These are phyloP conservation scores for Clavaria fumosa DNA, from an alignment of 768 basidiomycete species.

Conservation along the genomic window DNA sequence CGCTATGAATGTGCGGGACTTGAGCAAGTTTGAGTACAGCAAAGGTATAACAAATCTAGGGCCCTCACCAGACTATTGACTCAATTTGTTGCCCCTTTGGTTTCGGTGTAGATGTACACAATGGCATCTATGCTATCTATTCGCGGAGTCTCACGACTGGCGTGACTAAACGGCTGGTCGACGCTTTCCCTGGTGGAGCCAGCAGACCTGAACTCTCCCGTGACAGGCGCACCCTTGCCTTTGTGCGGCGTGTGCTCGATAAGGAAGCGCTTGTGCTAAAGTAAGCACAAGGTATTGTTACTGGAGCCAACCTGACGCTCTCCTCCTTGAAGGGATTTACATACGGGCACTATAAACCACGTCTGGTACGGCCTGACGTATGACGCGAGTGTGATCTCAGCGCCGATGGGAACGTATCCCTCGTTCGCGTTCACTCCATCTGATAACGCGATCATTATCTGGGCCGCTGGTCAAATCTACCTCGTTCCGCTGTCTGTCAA, in stretches of 20 bases:
- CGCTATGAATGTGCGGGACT: slow-evolving; percentile 47
- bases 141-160: slow-evolving; percentile 46
- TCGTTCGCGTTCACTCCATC: slow-evolving; percentile 54
- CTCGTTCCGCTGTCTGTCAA: slow-evolving; percentile 42
- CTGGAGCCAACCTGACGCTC: background rate
- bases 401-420: slow-evolving; percentile 71
- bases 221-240: slow-evolving; percentile 55
- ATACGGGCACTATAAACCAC: slow-evolving; percentile 47
- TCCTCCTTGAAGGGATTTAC: slow-evolving; percentile 35
- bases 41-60: slow-evolving; percentile 31
- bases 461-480: slow-evolving; percentile 61
- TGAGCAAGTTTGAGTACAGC: slow-evolving; percentile 37
- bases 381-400: slow-evolving; percentile 45
- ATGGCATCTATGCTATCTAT: slow-evolving; percentile 58
- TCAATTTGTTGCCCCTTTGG: no score
- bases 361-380: slow-evolving; percentile 57
- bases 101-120: slow-evolving; percentile 38
- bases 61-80: background rate
- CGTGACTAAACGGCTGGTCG: slow-evolving; percentile 35
- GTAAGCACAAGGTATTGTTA: slow-evolving; percentile 22
- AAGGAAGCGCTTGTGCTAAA: slow-evolving; percentile 60
- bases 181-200: slow-evolving; percentile 52
- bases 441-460: slow-evolving; percentile 48
- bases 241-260: slow-evolving; percentile 58
- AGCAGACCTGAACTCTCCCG: slow-evolving; percentile 55